A percentile compares a stretch with the other conserved stretches of the same genome.
phyloP scores from a whole-genome alignment of 805 yeast species.

The Geotrichum ghanense region DNA sequence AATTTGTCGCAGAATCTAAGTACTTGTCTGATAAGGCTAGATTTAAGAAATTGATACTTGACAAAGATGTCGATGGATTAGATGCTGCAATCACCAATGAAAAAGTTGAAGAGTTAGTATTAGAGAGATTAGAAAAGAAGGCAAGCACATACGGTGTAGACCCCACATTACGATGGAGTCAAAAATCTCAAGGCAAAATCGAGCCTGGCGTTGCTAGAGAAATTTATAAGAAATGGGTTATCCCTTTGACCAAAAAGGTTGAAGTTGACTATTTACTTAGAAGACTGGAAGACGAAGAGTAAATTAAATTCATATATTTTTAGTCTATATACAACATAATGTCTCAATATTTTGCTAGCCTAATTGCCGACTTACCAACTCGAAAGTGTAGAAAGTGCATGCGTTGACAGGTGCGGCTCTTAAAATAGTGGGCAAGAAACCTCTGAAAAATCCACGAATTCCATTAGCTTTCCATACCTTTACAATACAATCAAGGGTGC shows the following conservation, averaged over 20 bases:
- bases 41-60: constrained; percentile 54
- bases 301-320: neutral
- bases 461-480: constrained; percentile 51
- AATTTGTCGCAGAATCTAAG: constrained; percentile 95
- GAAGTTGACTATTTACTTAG: constrained; percentile 85
- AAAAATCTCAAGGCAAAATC: constrained; percentile 56
- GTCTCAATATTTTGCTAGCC: constrained; percentile 12
- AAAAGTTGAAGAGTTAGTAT: constrained; percentile 75
- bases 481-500: constrained; percentile 46
- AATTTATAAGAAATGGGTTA: constrained; percentile 77
- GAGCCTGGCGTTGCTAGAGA: constrained; percentile 72
- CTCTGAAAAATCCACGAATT: constrained; percentile 70
- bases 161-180: constrained; percentile 64
- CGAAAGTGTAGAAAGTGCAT: constrained; percentile 91
- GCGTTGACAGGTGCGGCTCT: constrained; percentile 99
- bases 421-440: constrained; percentile 82
- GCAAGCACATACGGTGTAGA: constrained; percentile 83
- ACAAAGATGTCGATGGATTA: constrained; percentile 58
- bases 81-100: constrained; percentile 74
- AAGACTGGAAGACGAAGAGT: constrained; percentile 53
- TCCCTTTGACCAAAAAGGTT: constrained; percentile 90
- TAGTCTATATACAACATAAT: neutral
- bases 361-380: constrained; percentile 47
- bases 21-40: constrained; percentile 54
- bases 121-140: constrained; percentile 66